Base-by-base conservation (phyloP, 495 filamentous ascomycete species). In the Xylaria flabelliformis region DNA sequence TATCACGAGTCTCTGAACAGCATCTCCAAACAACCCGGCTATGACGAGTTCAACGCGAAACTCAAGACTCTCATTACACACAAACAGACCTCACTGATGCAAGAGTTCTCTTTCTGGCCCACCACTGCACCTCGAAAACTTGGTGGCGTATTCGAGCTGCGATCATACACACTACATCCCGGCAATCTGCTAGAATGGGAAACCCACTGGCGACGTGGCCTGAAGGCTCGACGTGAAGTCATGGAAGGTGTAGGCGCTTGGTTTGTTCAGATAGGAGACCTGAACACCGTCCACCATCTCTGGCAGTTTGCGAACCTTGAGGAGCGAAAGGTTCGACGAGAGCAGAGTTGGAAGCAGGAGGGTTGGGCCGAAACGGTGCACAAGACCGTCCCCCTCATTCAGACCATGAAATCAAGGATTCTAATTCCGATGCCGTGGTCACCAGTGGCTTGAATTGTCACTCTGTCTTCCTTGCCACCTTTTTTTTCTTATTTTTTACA, bases 41-140 rank as follows among this genome's bases (percentile, higher is more conserved):
- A 92, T 84, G 83, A 88, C 66, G 90, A 89, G 13, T 98, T 97
- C 77, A 93, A 97, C 81, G 81, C 81, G 58, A 91, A 94, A 80
- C 90, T 98, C 51, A 93, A 94, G 77, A 84, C 82, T 24, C 84
- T 97, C 68, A 94, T 99, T 76, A 91, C 85, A 70, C 87, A 89
- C 73, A 97, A 97, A 82, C 89, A 91, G 74, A 91, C 89, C 13
- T 98, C 96, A 0, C 87, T 99, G 39, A 99, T 99, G 96, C 96
- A 99, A 80, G 96, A 99, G 80, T 99, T 99, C 84, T 97, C 93
- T 64, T 99, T 99, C 88, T 99, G 96, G 96, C 96, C 96, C 0
- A 99, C 96, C 1, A 94, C 94, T 0, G 88, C 96, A 0, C 96
- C 96, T 0, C 94, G 96, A 44, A 85, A 91, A 71, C 88, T 99